phyloP scores from a whole-genome alignment of 352 stramenopile species.

The Phytophthora tentaculata region DNA sequence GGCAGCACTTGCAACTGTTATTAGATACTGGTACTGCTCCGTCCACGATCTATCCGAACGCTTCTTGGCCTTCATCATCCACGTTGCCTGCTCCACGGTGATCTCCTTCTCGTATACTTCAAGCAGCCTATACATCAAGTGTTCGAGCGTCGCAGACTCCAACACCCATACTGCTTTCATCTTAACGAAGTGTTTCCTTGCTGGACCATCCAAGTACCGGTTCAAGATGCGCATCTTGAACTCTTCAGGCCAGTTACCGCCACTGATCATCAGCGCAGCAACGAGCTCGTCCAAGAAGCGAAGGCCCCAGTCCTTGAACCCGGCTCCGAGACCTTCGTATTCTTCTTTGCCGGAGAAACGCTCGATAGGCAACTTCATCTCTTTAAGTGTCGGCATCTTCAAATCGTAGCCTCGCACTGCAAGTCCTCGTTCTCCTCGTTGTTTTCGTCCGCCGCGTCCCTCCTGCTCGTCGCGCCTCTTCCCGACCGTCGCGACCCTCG shows the following conservation, averaged over 20 bases:
- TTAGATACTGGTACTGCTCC: constrained; percentile 8
- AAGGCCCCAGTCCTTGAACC: constrained; percentile 4
- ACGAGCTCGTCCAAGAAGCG: background rate
- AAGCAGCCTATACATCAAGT: constrained; percentile 6
- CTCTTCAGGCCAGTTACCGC: background rate
- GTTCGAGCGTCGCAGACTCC: background rate
- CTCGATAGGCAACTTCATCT: constrained; percentile 1
- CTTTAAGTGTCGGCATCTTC: background rate
- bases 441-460: too few relatives aligned
- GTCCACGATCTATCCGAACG: background rate
- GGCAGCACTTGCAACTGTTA: background rate
- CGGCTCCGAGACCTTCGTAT: background rate
- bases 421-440: too few relatives aligned
- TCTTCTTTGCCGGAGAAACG: background rate
- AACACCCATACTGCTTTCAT: constrained; percentile 1
- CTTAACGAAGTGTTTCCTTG: constrained; percentile 1
- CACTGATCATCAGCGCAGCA: background rate
- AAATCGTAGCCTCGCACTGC: background rate
- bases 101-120: constrained; percentile 6
- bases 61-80: background rate
- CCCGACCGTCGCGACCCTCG: too few relatives aligned
- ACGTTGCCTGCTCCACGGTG: background rate
- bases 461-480: too few relatives aligned
- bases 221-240: constrained; percentile 1
- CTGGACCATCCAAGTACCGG: background rate